phyloP scores from a whole-genome alignment of 257 asterid species.

The Mentha longifolia region DNA sequence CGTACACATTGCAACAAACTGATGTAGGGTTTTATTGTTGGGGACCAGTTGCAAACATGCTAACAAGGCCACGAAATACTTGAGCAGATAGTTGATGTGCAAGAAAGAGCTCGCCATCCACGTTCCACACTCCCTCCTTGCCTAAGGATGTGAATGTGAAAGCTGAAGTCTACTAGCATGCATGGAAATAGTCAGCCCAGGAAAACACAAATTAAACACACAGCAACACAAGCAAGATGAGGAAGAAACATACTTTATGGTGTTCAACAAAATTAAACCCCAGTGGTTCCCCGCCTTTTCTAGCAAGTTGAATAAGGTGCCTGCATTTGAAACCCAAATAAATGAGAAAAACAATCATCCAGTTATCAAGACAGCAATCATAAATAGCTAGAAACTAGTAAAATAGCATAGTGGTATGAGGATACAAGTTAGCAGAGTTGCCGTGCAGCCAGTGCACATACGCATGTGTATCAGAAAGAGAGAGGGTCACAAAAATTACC shows the following conservation, averaged over 20 bases:
- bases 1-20: too few species aligned
- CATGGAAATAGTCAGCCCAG: slow-evolving; percentile 29
- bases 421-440: neutral
- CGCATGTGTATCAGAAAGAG: neutral
- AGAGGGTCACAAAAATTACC: slow-evolving; percentile 45
- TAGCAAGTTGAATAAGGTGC: slow-evolving; percentile 91
- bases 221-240: neutral
- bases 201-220: neutral
- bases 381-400: too few species aligned
- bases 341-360: neutral
- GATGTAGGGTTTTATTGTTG: slow-evolving; percentile 37
- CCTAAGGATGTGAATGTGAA: slow-evolving; percentile 91
- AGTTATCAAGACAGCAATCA: neutral
- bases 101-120: slow-evolving; percentile 83
- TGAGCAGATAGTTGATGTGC: slow-evolving; percentile 94
- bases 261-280: slow-evolving; percentile 87
- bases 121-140: slow-evolving; percentile 86
- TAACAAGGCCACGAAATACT: slow-evolving; percentile 89
- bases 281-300: slow-evolving; percentile 84
- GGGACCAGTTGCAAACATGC: slow-evolving; percentile 91
- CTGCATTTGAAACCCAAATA: slow-evolving; percentile 44
- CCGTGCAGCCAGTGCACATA: too few species aligned
- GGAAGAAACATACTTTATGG: slow-evolving; percentile 61
- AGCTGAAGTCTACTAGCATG: slow-evolving; percentile 64
- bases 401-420: too few species aligned